Conservation (phyloP, 805 yeast genomes). For the Komagataella phaffii region DNA sequence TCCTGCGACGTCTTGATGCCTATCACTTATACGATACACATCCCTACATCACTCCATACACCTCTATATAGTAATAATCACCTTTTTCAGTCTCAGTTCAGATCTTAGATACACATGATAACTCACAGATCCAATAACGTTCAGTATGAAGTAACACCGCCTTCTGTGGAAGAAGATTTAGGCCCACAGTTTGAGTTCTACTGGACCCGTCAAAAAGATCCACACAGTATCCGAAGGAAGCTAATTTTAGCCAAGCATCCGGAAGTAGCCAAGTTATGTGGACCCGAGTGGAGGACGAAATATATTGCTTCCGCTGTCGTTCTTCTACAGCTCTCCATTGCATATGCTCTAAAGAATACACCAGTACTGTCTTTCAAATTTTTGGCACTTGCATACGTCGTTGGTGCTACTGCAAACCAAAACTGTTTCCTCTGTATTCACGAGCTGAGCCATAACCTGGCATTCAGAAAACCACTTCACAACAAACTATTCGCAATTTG, state of each 20-base stretch:
- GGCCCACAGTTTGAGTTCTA: slow-evolving; percentile 38
- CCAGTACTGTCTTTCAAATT: slow-evolving; percentile 39
- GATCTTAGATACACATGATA: slow-evolving; percentile 8
- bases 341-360: slow-evolving; percentile 46
- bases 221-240: slow-evolving; percentile 66
- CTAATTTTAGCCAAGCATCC: slow-evolving; percentile 66
- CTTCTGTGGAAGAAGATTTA: slow-evolving; percentile 19
- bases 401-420: slow-evolving; percentile 82
- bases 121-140: slow-evolving; percentile 10
- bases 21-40: neutral
- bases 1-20: neutral
- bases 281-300: slow-evolving; percentile 79
- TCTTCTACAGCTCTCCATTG: slow-evolving; percentile 48
- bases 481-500: slow-evolving; percentile 69
- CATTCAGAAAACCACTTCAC: slow-evolving; percentile 64
- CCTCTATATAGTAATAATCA: neutral
- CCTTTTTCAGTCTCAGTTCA: neutral
- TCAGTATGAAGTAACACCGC: slow-evolving; percentile 11
- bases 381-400: slow-evolving; percentile 50
- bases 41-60: neutral
- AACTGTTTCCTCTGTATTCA: slow-evolving; percentile 80
- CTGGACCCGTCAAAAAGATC: slow-evolving; percentile 77
- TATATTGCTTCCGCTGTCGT: slow-evolving; percentile 61
- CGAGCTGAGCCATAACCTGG: slow-evolving; percentile 75
- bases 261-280: slow-evolving; percentile 65